phyloP scores from a whole-genome alignment of 495 filamentous ascomycete genomes.

The Podospora bellae-mahoneyi region DNA sequence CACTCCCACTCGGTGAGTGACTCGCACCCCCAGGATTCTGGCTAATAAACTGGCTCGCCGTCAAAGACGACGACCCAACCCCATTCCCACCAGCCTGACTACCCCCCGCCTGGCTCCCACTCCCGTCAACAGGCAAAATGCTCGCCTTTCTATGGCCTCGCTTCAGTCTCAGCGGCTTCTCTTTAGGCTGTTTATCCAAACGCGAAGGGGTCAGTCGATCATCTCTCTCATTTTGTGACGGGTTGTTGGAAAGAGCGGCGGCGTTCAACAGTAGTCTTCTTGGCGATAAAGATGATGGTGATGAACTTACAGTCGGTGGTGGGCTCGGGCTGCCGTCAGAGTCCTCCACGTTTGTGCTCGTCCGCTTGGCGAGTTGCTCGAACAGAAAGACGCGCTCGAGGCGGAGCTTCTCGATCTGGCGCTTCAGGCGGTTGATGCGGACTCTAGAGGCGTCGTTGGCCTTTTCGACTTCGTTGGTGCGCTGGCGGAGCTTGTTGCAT shows the following conservation, averaged over 20 bases:
- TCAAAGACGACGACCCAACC: constrained; percentile 13
- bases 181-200: constrained; percentile 63
- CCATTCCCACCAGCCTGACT: not conserved
- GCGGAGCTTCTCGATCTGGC: constrained; percentile 85
- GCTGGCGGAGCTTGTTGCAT: constrained; percentile 90
- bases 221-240: not conserved
- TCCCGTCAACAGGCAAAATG: constrained; percentile 34
- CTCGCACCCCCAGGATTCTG: constrained; percentile 36
- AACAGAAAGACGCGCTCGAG: constrained; percentile 86
- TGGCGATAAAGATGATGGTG: constrained; percentile 14
- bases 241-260: constrained; percentile 8
- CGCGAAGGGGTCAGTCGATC: constrained; percentile 11
- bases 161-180: constrained; percentile 86
- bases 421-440: constrained; percentile 73
- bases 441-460: constrained; percentile 76
- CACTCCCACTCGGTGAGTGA: constrained; percentile 45
- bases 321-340: constrained; percentile 70
- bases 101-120: not conserved
- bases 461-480: constrained; percentile 84
- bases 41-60: constrained; percentile 42
- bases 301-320: constrained; percentile 60
- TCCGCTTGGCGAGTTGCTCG: constrained; percentile 79
- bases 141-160: constrained; percentile 62
- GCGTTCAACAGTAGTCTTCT: not conserved
- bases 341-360: constrained; percentile 74